Base-by-base conservation (phyloP, 2,329 filamentous ascomycete species). In the Trichoderma pleuroti region DNA sequence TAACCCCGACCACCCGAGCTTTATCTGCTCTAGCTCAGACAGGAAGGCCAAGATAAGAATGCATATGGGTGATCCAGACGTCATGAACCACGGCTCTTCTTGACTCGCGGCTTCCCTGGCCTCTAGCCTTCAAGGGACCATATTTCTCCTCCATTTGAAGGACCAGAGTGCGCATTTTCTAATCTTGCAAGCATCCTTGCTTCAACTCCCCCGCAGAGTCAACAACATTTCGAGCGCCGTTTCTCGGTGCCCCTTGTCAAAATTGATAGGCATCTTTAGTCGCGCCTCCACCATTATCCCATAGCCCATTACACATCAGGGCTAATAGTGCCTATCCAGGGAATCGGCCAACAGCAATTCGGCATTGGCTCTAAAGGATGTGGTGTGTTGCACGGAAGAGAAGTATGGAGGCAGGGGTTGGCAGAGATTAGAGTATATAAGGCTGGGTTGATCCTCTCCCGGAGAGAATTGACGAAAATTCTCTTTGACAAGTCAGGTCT, bases 41-140 rank as follows among this genome's bases (percentile, higher is more conserved):
- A 68, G 65, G 65, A 68, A 68, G 65, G 65, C 65, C 65, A 32
- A 60, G 52, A 67, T 67, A 57, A 67, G 52, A 30, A 67, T 59
- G 34, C 49, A 67, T 42, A 59, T 4, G 34, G 64, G 46, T 59
- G 52, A 67, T 59, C 34, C 32, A 57, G 30, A 59, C 64, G 52
- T 67, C 64, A 67, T 67, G 21, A 42, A 46, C 24, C 26, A 16
- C 8, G 18, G 26, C n/a, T 49, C 54, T 59, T 46, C 49, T 30
- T 14, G 12, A 46, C 16, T 57, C n/a, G n/a, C 24, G 32, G 14
- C 39, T 21, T 24, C 12, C n/a, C 11, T 32, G 36, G n/a, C n/a
- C n/a, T 34, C 24, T 46, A 34, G 21, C 16, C 52, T 11, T 21
- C 18, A 30, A 6, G 30, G 30, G 18, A 28, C 49, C 42, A 21